A percentile compares a stretch with the other conserved stretches of the same genome.
Evolutionary conservation across 768 basidiomycete genomes (phyloP).

Genomic region (Pseudohyphozyma bogoriensis): DNA sequence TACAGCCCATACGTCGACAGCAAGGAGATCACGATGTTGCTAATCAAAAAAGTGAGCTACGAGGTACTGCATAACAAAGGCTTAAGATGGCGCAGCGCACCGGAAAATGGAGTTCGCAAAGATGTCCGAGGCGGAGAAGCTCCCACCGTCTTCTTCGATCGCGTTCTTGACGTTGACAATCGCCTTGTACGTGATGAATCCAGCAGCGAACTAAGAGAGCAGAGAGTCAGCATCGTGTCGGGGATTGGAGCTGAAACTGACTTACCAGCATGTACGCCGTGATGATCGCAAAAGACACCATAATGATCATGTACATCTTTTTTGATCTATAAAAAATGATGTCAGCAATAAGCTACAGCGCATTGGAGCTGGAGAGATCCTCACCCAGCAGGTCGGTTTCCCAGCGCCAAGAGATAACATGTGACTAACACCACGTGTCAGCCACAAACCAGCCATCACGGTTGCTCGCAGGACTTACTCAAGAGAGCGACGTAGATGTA

Average conservation of each 20-base stretch:
- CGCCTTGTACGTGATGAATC: conserved; percentile 74
- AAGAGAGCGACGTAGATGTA: conserved; percentile 83
- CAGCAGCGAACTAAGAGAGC: conserved; percentile 53
- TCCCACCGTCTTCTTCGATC: conserved; percentile 42
- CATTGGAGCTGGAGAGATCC: conserved; percentile 10
- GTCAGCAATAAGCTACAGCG: background rate
- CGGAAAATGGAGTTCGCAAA: conserved; percentile 56
- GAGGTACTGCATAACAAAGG: background rate
- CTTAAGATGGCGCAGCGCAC: too few relatives aligned
- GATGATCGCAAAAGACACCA: conserved; percentile 78
- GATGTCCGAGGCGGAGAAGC: conserved; percentile 49
- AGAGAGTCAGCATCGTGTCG: background rate
- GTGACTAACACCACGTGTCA: background rate
- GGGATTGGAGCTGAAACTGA: background rate
- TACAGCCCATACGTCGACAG: conserved; percentile 84
- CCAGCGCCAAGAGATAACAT: conserved; percentile 15
- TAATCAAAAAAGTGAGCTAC: conserved; percentile 43
- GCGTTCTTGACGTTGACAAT: conserved; percentile 51
- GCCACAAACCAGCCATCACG: too few relatives aligned
- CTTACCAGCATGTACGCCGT: conserved; percentile 93
- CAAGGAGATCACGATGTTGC: conserved; percentile 75
- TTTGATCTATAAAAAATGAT: conserved; percentile 44
- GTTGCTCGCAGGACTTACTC: conserved; percentile 54
- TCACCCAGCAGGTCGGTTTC: conserved; percentile 46
- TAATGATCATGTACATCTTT: conserved; percentile 71